Conservation (phyloP, 148 eudicot genomes). For the Salicornia ramosissima region DNA sequence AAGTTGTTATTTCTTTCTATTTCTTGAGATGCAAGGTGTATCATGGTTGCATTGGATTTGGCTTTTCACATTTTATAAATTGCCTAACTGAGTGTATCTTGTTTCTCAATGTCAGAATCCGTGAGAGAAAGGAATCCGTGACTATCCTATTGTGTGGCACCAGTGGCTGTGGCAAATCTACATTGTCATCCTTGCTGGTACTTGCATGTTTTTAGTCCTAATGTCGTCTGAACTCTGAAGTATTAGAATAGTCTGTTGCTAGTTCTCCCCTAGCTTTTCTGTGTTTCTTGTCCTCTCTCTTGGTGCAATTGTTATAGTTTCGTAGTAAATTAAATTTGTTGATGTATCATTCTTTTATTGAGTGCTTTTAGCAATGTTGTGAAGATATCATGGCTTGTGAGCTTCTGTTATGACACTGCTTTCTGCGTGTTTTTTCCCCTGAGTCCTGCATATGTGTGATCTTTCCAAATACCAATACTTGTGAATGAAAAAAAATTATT, state of each 20-base stretch:
- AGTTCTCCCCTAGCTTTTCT: background rate
- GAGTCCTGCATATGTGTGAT: background rate
- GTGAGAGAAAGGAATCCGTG: constrained; percentile 87
- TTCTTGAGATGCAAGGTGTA: background rate
- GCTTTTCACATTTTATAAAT: background rate
- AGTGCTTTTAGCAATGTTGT: background rate
- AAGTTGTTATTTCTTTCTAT: background rate
- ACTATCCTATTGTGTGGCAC: constrained; percentile 89
- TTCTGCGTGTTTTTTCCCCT: background rate
- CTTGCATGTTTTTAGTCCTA: background rate
- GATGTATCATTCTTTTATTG: background rate
- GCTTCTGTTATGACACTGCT: background rate
- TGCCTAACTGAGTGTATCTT: background rate
- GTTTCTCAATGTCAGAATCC: constrained; percentile 52
- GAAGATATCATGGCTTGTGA: background rate
- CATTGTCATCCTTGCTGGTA: constrained; percentile 93
- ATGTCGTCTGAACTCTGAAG: background rate
- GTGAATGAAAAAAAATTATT: background rate
- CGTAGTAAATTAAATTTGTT: background rate
- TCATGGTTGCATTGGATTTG: background rate
- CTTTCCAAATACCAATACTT: background rate
- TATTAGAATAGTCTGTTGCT: background rate
- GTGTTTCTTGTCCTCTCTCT: background rate
- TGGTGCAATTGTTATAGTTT: background rate
- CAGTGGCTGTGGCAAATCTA: constrained; percentile 96